Base-by-base conservation (phyloP, 345 rosid genomes). In the Acer saccharum region DNA sequence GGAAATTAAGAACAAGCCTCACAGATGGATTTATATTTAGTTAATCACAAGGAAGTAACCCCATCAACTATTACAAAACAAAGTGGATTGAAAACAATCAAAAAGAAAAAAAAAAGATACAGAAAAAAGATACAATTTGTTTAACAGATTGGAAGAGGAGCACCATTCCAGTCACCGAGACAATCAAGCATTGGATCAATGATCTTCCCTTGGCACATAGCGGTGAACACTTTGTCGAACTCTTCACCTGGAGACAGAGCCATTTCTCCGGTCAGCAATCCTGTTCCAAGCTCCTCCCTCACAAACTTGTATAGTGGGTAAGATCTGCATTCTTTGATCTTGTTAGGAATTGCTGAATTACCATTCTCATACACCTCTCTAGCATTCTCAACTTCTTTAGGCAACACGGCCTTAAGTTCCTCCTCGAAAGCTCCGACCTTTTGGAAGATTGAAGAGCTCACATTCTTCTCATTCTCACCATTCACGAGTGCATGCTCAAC, bases 271-370 rank as follows among this genome's bases (percentile, higher is more conserved):
- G 90, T 87, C 0, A 93, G 70, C 78, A 89, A 72, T 2, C 79
- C 88, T 0, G 90, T 83, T 11, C 88, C 86, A 9, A 93, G 75
- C 82, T 84, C 94, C 50, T 89, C 87, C 35, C 97, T 84, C 63
- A 91, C 87, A 7, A 93, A 87, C 81, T 80, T 89, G 84, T 91
- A 93, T 71, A 91, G 10, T 1, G 98, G 96, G 68, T 90, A 91
- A 7, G 94, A 90, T 69, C 94, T 84, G 84, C 94, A 93, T 27
- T 88, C 94, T 78, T 87, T 81, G 58, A 93, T 91, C 86, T 84
- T 81, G 84, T 93, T 91, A 11, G 83, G 82, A 25, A 90, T 73
- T 4, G 80, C 81, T 13, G 88, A 73, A 18, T 81, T 80, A 16
- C 96, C 93, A 66, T 72, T 87, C 85, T 88, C 96, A 7, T 79